Conservation (phyloP, 441 rosid species). For the Manihot esculenta region DNA sequence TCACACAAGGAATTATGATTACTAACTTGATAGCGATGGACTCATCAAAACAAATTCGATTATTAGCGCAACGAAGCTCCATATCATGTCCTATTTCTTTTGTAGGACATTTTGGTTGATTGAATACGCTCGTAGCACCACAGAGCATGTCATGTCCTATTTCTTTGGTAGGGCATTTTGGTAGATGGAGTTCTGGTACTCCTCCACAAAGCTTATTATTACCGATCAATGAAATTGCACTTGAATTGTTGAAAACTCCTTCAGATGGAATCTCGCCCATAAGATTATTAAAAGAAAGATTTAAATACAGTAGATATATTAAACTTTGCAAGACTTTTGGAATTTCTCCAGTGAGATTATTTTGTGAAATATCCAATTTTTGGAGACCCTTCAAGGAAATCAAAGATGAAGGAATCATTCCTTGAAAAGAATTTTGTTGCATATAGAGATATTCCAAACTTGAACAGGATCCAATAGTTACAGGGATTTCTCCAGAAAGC, state of each 20-base stretch:
- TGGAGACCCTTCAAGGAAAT: too few relatives aligned
- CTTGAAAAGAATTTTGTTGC: constrained; percentile 20
- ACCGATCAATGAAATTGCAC: constrained; percentile 5
- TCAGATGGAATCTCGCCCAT: constrained; percentile 3
- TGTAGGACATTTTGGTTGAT: constrained; percentile 1
- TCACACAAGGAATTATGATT: too few relatives aligned
- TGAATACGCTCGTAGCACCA: too few relatives aligned
- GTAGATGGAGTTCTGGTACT: constrained; percentile 8
- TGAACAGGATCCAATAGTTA: constrained; percentile 10
- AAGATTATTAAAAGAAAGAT: constrained; percentile 15
- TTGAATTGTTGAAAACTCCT: constrained; percentile 14
- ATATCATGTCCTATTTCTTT: not conserved
- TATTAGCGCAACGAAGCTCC: constrained; percentile 24
- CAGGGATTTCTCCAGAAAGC: constrained; percentile 25
- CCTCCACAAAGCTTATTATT: constrained; percentile 28
- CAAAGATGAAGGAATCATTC: constrained; percentile 24
- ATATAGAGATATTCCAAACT: constrained; percentile 8
- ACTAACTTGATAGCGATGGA: constrained; percentile 24
- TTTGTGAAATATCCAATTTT: constrained; percentile 11
- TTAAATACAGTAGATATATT: not conserved
- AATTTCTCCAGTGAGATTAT: constrained; percentile 24
- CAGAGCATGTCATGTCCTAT: too few relatives aligned
- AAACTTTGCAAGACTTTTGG: constrained; percentile 6
- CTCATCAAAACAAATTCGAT: too few relatives aligned
- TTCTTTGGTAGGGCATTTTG: too few relatives aligned